A percentile compares a stretch with the other conserved stretches of the same genome.
Conservation (phyloP, 1,139 yeast species). For the Zygosaccharomyces sapae region DNA sequence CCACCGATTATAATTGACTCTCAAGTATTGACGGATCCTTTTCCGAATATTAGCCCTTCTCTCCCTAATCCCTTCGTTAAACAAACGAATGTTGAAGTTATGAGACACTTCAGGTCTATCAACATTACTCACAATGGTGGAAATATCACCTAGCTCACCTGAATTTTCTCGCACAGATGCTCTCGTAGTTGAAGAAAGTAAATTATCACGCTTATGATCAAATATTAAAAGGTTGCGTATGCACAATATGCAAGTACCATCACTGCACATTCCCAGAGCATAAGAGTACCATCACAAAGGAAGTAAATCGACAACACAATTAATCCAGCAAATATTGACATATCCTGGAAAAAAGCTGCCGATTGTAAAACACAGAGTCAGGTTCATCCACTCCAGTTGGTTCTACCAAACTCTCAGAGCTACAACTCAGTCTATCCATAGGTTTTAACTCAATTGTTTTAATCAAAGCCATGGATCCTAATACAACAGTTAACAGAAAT, state of each 20-base stretch:
- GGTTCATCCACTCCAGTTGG: constrained; percentile 6
- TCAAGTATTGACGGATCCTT: constrained; percentile 25
- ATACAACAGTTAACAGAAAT: constrained; percentile 30
- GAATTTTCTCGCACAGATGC: background rate
- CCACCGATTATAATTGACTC: constrained; percentile 28
- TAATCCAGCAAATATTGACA: constrained; percentile 22
- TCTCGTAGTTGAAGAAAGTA: background rate
- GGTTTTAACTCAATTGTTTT: constrained; percentile 21
- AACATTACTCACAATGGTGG: constrained; percentile 10
- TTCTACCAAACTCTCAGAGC: background rate
- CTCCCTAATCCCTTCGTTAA: constrained; percentile 18
- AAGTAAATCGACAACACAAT: constrained; percentile 20
- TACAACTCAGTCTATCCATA: constrained; percentile 5
- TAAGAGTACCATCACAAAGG: constrained; percentile 24
- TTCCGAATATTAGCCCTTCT: constrained; percentile 21
- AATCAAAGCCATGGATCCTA: constrained; percentile 29
- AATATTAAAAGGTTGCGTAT: constrained; percentile 18
- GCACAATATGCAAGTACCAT: constrained; percentile 22
- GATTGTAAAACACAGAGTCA: constrained; percentile 18
- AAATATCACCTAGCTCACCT: constrained; percentile 9
- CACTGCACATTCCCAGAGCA: constrained; percentile 26
- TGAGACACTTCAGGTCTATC: constrained; percentile 3
- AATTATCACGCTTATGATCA: constrained; percentile 4
- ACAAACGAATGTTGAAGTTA: constrained; percentile 18
- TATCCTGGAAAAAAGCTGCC: constrained; percentile 26